Percentiles rank a stretch among this genome's conserved stretches.
These are phyloP conservation scores for Hyphodiscus hymeniophilus DNA, from an alignment of 495 filamentous ascomycete species.

Conservation along the genomic window DNA sequence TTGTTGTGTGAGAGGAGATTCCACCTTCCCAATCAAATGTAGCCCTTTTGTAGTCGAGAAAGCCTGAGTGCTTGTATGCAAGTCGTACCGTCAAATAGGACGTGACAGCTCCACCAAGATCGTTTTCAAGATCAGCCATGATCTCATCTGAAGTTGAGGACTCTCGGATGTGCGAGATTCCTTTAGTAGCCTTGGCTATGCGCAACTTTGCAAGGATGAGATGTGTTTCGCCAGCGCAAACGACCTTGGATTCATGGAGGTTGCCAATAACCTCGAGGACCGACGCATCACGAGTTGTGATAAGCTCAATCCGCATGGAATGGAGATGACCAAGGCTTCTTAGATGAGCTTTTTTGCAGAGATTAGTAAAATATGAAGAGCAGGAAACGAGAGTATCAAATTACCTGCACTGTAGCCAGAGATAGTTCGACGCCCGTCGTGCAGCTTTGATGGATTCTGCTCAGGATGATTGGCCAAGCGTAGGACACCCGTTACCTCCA, in stretches of 20 bases:
- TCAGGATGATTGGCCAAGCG: constrained; percentile 5
- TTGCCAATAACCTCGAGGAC: constrained; percentile 14
- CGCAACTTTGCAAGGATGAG: constrained; percentile 18
- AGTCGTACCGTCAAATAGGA: constrained; percentile 39
- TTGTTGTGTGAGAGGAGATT: constrained; percentile 24
- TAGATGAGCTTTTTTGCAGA: not conserved
- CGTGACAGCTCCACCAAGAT: constrained; percentile 32
- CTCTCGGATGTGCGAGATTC: not conserved
- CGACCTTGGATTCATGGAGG: constrained; percentile 8
- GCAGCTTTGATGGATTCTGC: not conserved
- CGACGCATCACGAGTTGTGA: constrained; percentile 6
- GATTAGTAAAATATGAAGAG: too few species aligned
- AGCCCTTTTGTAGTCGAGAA: constrained; percentile 21
- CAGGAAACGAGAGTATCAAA: too few species aligned
- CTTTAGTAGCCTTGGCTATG: constrained; percentile 1
- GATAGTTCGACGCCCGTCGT: too few species aligned
- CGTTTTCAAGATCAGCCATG: constrained; percentile 40
- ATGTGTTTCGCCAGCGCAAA: constrained; percentile 23
- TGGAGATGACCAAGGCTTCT: constrained; percentile 10
- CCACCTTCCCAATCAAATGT: not conserved
- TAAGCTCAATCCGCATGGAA: constrained; percentile 16
- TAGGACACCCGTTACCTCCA: constrained; percentile 33
- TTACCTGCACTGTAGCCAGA: not conserved
- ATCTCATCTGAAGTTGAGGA: constrained; percentile 32
- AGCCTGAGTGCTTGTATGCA: constrained; percentile 40